These are phyloP conservation scores for Tulasnella sp. DNA, from an alignment of 768 basidiomycete species.

Conservation along the genomic window DNA sequence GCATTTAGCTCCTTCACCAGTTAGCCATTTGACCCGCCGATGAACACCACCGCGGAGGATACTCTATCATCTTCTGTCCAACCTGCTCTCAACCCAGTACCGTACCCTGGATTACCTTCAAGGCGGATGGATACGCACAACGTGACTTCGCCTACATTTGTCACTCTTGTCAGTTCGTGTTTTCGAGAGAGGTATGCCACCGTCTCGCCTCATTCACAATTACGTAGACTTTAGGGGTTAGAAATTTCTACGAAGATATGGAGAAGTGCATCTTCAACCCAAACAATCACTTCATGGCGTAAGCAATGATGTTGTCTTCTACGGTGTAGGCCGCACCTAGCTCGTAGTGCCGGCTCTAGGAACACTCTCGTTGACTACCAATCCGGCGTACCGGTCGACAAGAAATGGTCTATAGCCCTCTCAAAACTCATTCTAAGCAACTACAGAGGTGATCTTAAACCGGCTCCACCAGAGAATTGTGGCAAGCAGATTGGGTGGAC, in stretches of 20 bases:
- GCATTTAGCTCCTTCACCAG: neutral
- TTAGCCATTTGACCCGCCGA: constrained; percentile 8
- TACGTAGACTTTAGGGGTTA: neutral
- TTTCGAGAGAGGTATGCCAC: neutral
- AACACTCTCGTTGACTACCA: neutral
- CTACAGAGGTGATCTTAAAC: no score
- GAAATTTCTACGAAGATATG: constrained; percentile 3
- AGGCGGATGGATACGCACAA: neutral
- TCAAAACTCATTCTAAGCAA: neutral
- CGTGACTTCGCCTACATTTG: neutral
- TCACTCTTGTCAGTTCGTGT: neutral
- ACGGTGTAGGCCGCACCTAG: neutral
- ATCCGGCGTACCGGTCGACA: neutral
- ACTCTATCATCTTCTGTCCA: neutral
- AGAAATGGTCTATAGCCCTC: neutral
- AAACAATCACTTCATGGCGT: neutral
- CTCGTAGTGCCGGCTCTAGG: neutral
- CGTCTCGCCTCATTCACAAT: neutral
- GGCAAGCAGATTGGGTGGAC: neutral
- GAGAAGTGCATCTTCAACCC: neutral
- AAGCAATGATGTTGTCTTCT: neutral
- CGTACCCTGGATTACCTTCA: neutral
- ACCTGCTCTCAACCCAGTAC: neutral
- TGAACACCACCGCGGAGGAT: neutral
- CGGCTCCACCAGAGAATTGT: neutral